phyloP scores from a whole-genome alignment of 192 early-diverging fungal genomes.

The Chytriomyces sp. region DNA sequence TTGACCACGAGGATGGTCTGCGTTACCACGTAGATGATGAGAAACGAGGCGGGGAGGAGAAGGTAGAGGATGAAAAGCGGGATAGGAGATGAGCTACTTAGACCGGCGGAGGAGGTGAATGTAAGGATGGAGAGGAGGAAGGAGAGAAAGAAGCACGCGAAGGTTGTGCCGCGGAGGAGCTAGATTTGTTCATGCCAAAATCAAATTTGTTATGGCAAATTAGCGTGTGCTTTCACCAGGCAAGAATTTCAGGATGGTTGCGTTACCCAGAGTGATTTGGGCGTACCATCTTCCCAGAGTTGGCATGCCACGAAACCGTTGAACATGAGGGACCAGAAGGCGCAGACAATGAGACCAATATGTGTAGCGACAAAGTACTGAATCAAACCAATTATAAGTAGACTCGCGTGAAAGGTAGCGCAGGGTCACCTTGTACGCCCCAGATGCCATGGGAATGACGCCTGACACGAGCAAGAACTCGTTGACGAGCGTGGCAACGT shows the following conservation, averaged over 20 bases:
- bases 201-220: not conserved
- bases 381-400: not conserved
- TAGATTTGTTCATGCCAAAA: slow-evolving; percentile 29
- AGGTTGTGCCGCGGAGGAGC: slow-evolving; percentile 77
- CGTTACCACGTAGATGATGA: slow-evolving; percentile 77
- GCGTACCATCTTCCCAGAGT: slow-evolving; percentile 89
- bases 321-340: slow-evolving; percentile 84
- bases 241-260: not conserved
- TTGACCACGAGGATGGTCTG: slow-evolving; percentile 87
- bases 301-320: slow-evolving; percentile 93
- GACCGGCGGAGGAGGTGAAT: slow-evolving; percentile 62
- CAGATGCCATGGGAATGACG: slow-evolving; percentile 79
- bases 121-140: slow-evolving; percentile 80
- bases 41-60: slow-evolving; percentile 73
- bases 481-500: slow-evolving; percentile 74
- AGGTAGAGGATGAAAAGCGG: slow-evolving; percentile 82
- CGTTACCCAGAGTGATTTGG: slow-evolving; percentile 81
- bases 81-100: slow-evolving; percentile 61
- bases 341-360: slow-evolving; percentile 73
- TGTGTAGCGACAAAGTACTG: slow-evolving; percentile 83
- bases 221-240: not conserved
- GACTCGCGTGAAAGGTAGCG: not conserved
- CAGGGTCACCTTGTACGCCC: slow-evolving; percentile 63
- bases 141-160: slow-evolving; percentile 71
- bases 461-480: slow-evolving; percentile 88